A percentile compares a stretch with the other conserved stretches of the same genome.
These are phyloP conservation scores for Sporobolus alterniflorus DNA, from an alignment of 202 grass and related monocot species.

Conservation along the genomic window DNA sequence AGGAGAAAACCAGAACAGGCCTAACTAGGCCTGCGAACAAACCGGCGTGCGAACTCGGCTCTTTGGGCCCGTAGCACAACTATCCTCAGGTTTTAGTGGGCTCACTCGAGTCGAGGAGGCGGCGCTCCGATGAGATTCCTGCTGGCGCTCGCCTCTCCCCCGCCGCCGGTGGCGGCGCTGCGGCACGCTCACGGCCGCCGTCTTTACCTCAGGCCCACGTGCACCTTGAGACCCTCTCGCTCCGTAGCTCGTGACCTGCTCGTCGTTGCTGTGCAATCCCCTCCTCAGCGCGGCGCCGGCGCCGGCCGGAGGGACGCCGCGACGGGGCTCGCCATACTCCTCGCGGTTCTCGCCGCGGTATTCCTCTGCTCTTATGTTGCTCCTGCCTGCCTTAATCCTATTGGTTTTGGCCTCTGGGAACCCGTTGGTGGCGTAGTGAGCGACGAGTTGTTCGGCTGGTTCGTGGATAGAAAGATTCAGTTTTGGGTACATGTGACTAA, in stretches of 20 bases:
- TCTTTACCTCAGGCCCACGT: not conserved
- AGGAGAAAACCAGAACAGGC: no score
- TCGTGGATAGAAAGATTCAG: not conserved
- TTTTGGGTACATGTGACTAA: not conserved
- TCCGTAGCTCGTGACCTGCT: not conserved
- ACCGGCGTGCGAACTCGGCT: no score
- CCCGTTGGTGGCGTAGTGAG: not conserved
- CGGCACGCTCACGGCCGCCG: not conserved
- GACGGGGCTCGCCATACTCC: constrained; percentile 42
- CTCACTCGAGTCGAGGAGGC: not conserved
- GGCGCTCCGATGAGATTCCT: constrained; percentile 11
- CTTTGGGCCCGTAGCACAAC: no score
- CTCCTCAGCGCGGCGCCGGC: constrained; percentile 15
- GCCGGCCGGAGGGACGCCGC: constrained; percentile 28
- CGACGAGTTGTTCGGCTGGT: not conserved
- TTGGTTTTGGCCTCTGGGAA: not conserved
- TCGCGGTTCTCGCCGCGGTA: constrained; percentile 45
- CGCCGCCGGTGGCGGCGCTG: not conserved
- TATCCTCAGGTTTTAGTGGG: no score
- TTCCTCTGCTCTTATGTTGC: not conserved
- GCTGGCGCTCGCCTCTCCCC: not conserved
- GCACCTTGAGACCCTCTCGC: not conserved
- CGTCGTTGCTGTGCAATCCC: constrained; percentile 21
- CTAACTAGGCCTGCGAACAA: no score
- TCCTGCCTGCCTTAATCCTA: not conserved